Evolutionary conservation across 2,329 filamentous ascomycete species (phyloP), one percentile per base, ranked within the genome.

Genomic region (Parastagonospora avenae): DNA sequence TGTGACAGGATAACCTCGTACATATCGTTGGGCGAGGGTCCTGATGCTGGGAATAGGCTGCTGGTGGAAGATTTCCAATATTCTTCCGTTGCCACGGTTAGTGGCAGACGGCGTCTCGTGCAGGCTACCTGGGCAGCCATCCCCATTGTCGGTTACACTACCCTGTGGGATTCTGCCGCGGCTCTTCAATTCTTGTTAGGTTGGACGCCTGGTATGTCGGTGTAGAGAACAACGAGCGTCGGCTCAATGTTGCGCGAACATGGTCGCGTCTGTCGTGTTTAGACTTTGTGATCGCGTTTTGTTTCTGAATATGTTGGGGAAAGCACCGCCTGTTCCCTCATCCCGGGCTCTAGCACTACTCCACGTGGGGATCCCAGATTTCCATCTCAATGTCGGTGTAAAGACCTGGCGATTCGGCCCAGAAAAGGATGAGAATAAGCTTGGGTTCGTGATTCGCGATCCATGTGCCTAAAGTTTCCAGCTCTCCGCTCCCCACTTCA

Each of bases 31-130:
- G 46, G 52, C 57, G 58, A 64, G 57, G 50, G 38, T 50, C 16
- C 50, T 19, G 39, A 11, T 43, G 52, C 48, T 46, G 36, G 54
- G 41, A 31, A 37, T 16, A 44, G 48, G 46, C 51, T 53, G 55
- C 57, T 66, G 63, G 63, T 64, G 61, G 63, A 64, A 59, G 38
- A 55, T 59, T 63, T 63, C 29, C 19, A 24, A 24, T 24, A 24
- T 24, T 24, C 19, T 35, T 52, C 55, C 61, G 54, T 30, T 10
- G 32, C 27, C 42, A 37, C 19, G 16, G 42, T 52, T 47, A 39
- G 49, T 60, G 55, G 62, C 57, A 54, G 48, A 19, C 49, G 44
- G 47, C 49, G 48, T 45, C 39, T 37, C 27, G 42, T 38, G 30
- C 9, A 29, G 45, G 38, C 42, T 40, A 49, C 46, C 35, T 37